Percentiles rank a stretch among this genome's conserved stretches.
Evolutionary conservation across 2,329 filamentous ascomycete species (phyloP).

Genomic region (Microsporum canis): DNA sequence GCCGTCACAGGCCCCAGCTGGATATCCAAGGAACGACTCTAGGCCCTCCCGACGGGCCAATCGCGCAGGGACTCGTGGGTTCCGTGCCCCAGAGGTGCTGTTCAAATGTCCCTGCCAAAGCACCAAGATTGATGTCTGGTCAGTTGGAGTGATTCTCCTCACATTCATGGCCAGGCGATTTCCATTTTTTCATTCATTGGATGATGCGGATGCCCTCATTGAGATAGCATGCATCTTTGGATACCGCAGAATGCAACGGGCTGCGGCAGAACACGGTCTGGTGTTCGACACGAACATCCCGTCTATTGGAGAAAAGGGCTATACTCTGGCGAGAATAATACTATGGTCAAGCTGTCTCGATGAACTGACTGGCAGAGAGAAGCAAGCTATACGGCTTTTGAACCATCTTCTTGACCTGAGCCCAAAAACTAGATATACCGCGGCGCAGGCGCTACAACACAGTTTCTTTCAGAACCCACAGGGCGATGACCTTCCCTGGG

Average conservation of each 20-base stretch:
- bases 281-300: constrained; percentile 89
- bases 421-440: constrained; percentile 32
- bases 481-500: constrained; percentile 19
- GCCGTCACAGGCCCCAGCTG: constrained; percentile 36
- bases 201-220: constrained; percentile 94
- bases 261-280: constrained; percentile 74
- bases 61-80: constrained; percentile 85
- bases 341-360: constrained; percentile 83
- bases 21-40: constrained; percentile 82
- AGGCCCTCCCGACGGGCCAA: constrained; percentile 84
- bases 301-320: constrained; percentile 74
- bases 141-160: constrained; percentile 89
- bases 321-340: constrained; percentile 84
- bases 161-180: constrained; percentile 87
- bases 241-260: constrained; percentile 66
- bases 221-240: constrained; percentile 96
- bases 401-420: constrained; percentile 35
- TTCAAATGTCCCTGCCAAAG: constrained; percentile 96
- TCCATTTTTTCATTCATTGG: constrained; percentile 97
- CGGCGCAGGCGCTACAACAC: constrained; percentile 35
- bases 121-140: constrained; percentile 94
- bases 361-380: constrained; percentile 40
- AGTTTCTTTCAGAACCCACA: constrained; percentile 35
- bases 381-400: constrained; percentile 36
- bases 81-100: constrained; percentile 89